A percentile compares a stretch with the other conserved stretches of the same genome.
phyloP scores from a whole-genome alignment of 2,329 filamentous ascomycete species.

The Aspergillus carbonarius region DNA sequence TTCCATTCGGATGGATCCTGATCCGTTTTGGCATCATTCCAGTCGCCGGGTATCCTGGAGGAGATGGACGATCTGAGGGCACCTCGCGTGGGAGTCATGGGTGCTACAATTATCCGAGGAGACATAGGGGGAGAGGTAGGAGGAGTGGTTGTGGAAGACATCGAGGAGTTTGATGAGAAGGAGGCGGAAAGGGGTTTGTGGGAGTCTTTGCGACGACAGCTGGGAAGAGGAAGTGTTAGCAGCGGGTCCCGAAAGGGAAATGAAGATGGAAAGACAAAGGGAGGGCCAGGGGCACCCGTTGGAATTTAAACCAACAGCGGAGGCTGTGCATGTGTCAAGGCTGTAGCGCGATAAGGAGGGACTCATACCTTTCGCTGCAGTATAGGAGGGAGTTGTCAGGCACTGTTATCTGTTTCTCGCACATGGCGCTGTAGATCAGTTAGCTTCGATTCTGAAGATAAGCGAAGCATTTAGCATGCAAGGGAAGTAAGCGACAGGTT shows the following conservation, averaged over 20 bases:
- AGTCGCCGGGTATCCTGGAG: slow-evolving; percentile 41
- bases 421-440: slow-evolving; percentile 55
- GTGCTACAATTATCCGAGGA: slow-evolving; percentile 37
- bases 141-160: slow-evolving; percentile 28
- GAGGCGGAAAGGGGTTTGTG: slow-evolving; percentile 46
- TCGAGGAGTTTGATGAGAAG: slow-evolving; percentile 31
- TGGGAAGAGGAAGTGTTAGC: slow-evolving; percentile 19
- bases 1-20: slow-evolving; percentile 53
- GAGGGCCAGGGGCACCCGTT: neutral
- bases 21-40: slow-evolving; percentile 44
- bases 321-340: slow-evolving; percentile 8
- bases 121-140: slow-evolving; percentile 37
- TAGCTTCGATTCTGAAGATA: slow-evolving; percentile 26
- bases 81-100: slow-evolving; percentile 36
- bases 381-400: slow-evolving; percentile 62
- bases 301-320: slow-evolving; percentile 12
- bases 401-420: slow-evolving; percentile 64
- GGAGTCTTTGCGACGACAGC: slow-evolving; percentile 49
- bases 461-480: slow-evolving; percentile 19
- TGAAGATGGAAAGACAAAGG: slow-evolving; percentile 6
- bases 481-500: slow-evolving; percentile 16
- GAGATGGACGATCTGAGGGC: slow-evolving; percentile 23
- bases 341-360: slow-evolving; percentile 15
- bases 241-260: neutral
- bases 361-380: slow-evolving; percentile 61